Base-by-base conservation (phyloP, 2,329 filamentous ascomycete genomes). In the Penicillium sclerotiorum region DNA sequence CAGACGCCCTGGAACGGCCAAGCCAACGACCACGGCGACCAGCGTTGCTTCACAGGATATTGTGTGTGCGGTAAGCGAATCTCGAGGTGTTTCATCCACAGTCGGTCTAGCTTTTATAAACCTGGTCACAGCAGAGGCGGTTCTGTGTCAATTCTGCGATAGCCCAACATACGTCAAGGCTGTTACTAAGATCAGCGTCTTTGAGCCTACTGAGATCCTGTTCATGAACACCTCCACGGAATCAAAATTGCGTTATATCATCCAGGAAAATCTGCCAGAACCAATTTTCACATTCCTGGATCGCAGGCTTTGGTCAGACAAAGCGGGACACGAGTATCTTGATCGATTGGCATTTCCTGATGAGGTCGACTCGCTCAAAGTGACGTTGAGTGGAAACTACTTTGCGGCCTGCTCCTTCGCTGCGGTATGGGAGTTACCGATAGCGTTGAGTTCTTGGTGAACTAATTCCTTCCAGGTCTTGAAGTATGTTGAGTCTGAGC, bases 141-240 rank as follows among this genome's bases (percentile, higher is more conserved):
- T 91, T 22, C 79, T 97, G 32, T 95, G 90, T 64, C 90, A 96
- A 64, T 93, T 97, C 56, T 91, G 88, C 64, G 93, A 97, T 69
- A 95, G 87, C 49, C 91, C 96, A 67, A 95, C 91, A 27, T 97
- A 95, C 66, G 86, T 91, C 49, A 87, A 86, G 64, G 95, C 91
- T 0, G 78, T 95, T 23, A 89, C 95, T 70, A 96, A 96, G 67
- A 80, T 97, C 27, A 82, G 83, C 45, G 84, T 96, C 20, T 88
- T 90, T 60, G 83, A 87, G 20, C 92, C 93, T 0, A 88, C 86
- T 2, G 84, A 87, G 56, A 88, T 96, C 42, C 74, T 97, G 1
- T 86, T 95, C 58, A 85, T 90, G 63, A 81, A 82, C 4, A 87
- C 87, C 2, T 81, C 85, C n/a, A 83, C 86, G 15, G 85, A 86